Evolutionary conservation across 2,329 filamentous ascomycete species (phyloP), one percentile per base, ranked within the genome.

Genomic region (Daldinia eschscholtzii): DNA sequence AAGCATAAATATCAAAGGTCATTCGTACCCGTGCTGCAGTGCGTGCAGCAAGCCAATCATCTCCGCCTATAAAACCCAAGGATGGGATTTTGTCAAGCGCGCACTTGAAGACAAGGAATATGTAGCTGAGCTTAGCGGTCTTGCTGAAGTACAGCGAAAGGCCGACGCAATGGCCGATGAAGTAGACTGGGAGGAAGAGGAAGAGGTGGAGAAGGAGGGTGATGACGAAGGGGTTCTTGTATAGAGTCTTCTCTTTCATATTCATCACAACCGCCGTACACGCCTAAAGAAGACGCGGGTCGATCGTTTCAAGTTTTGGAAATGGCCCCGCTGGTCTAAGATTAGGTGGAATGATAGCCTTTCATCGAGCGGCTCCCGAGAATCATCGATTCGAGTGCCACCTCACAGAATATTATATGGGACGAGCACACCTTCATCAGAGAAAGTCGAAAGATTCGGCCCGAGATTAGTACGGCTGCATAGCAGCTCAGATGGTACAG

Each of bases 1-100:
- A 75, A 94, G 91, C 71, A 84, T 94, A 66, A 84, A 91, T 41
- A 90, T 96, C 72, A 88, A 87, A 60, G 92, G 92, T 7, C 86
- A 88, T 72, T 91, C 92, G 0, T 97, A 94, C 78, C 90, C 93
- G 64, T 91, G 89, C 79, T 97, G 93, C 80, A 93, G 92, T 56
- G 93, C 92, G 1, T 97, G 93, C 76, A 93, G 91, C 70, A 86
- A 87, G 37, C 88, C 86, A 48, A 89, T 97, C 30, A 79, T 95
- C 0, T 83, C 86, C 0, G 88, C 88, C 0, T 96, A 94, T 77
- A 85, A 88, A 52, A 78, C 80, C 1, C 87, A 90, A 52, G 91
- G 90, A 0, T 97, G 93, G 92, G 87, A 83, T 0, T 97, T 97
- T 77, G 88, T 96, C 37, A 91, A 91, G 82, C 85, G 85, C 64